phyloP scores from a whole-genome alignment of 192 early-diverging fungal genomes.

The Gonapodya prolifera region DNA sequence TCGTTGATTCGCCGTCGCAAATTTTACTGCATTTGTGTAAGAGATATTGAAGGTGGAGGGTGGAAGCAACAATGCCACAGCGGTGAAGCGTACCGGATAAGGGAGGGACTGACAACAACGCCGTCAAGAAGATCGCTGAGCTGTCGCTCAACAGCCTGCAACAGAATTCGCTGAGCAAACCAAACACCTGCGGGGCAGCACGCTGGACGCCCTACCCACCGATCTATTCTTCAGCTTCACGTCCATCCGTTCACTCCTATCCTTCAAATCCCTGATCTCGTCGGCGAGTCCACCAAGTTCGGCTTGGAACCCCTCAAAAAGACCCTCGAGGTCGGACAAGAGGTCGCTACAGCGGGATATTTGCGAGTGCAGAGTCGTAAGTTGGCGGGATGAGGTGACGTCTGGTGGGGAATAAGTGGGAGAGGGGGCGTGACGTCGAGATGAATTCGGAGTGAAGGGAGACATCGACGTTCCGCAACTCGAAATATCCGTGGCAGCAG shows the following conservation, averaged over 20 bases:
- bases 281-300: slow-evolving; percentile 76
- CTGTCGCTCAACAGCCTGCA: slow-evolving; percentile 50
- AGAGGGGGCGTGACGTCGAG: too few species aligned
- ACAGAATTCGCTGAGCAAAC: too few species aligned
- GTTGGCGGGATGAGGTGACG: too few species aligned
- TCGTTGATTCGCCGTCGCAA: slow-evolving; percentile 87
- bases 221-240: slow-evolving; percentile 72
- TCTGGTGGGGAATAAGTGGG: too few species aligned
- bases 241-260: slow-evolving; percentile 66
- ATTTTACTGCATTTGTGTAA: slow-evolving; percentile 64
- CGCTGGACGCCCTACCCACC: slow-evolving; percentile 21
- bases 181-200: neutral
- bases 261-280: slow-evolving; percentile 80
- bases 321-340: slow-evolving; percentile 69
- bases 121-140: slow-evolving; percentile 70
- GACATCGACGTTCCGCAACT: neutral
- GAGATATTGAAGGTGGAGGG: neutral
- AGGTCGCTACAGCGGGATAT: slow-evolving; percentile 70
- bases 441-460: neutral
- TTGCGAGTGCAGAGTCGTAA: too few species aligned
- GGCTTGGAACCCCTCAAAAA: slow-evolving; percentile 72
- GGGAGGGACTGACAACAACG: slow-evolving; percentile 53
- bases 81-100: slow-evolving; percentile 23
- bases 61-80: neutral
- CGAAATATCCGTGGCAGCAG: neutral